These are phyloP conservation scores for Boletus rufocinnamomeus DNA, from an alignment of 768 basidiomycete species.

Conservation along the genomic window DNA sequence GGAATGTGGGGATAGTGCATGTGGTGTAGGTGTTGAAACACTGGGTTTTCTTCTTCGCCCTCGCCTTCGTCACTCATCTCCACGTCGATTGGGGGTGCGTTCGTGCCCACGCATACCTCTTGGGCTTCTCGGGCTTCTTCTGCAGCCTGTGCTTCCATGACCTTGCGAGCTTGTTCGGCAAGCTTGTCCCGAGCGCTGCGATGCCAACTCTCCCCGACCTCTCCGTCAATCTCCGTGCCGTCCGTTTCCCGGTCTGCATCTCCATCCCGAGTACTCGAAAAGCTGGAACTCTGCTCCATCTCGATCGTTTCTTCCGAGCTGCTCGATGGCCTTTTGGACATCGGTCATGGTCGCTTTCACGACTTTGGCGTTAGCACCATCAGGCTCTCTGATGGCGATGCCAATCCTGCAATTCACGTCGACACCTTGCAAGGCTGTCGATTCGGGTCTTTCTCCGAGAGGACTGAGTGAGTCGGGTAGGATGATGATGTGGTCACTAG, in stretches of 20 bases:
- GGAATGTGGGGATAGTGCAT: constrained; percentile 57
- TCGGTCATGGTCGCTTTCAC: constrained; percentile 90
- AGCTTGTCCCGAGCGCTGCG: constrained; percentile 63
- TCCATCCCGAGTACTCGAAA: constrained; percentile 64
- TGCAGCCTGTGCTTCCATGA: constrained; percentile 44
- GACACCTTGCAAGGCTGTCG: constrained; percentile 33
- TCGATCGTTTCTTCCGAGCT: constrained; percentile 61
- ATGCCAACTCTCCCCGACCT: constrained; percentile 63
- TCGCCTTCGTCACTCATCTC: constrained; percentile 83
- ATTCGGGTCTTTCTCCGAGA: constrained; percentile 51
- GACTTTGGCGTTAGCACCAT: constrained; percentile 46
- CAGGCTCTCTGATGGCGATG: constrained; percentile 29
- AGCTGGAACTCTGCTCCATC: constrained; percentile 75
- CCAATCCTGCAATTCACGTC: constrained; percentile 28
- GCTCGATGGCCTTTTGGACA: constrained; percentile 87
- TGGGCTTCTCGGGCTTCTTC: constrained; percentile 53
- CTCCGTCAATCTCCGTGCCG: constrained; percentile 50
- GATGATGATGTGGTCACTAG: constrained; percentile 23
- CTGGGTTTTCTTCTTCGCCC: constrained; percentile 53
- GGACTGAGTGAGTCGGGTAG: constrained; percentile 40
- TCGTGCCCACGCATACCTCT: constrained; percentile 43
- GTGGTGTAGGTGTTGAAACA: constrained; percentile 37
- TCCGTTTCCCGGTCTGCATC: constrained; percentile 48
- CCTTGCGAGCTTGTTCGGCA: constrained; percentile 66
- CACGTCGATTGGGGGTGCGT: constrained; percentile 67